Conservation (phyloP, 2,329 filamentous ascomycete genomes). For the Cladosporium sp. region DNA sequence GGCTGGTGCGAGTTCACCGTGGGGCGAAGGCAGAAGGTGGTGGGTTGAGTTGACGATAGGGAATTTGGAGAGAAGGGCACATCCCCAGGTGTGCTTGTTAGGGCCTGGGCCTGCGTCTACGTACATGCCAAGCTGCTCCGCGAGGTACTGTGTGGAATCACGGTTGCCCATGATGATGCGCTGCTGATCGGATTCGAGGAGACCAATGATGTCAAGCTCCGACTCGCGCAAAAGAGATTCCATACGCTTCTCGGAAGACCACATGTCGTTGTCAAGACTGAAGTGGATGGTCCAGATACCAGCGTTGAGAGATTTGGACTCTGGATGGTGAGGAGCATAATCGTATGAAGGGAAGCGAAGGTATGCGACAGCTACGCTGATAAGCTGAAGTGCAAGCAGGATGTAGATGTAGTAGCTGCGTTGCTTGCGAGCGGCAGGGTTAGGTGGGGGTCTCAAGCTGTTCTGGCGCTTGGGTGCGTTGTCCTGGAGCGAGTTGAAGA, state of each 20-base stretch:
- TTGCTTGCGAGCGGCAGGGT: conserved; percentile 53
- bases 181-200: conserved; percentile 90
- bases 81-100: conserved; percentile 98
- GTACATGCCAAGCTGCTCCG: conserved; percentile 97
- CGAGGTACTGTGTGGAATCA: conserved; percentile 90
- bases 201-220: conserved; percentile 96
- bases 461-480: conserved; percentile 46
- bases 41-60: conserved; percentile 97
- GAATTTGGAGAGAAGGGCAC: conserved; percentile 91
- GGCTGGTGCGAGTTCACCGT: conserved; percentile 90
- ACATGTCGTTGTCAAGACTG: conserved; percentile 97
- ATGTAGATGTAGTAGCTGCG: conserved; percentile 71
- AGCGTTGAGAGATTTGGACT: conserved; percentile 85
- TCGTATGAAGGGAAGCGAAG: conserved; percentile 90
- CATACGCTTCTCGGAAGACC: conserved; percentile 90
- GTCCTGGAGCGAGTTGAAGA: conserved; percentile 66
- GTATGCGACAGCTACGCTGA: conserved; percentile 80
- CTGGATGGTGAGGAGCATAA: conserved; percentile 84
- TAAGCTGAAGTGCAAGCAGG: conserved; percentile 73
- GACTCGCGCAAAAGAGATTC: conserved; percentile 73
- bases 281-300: conserved; percentile 99
- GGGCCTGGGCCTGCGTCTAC: conserved; percentile 95
- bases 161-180: conserved; percentile 99
- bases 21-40: conserved; percentile 88
- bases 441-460: conserved; percentile 41